phyloP scores from a whole-genome alignment of 164 flowering plant genomes.

The Cinnamomum micranthum region DNA sequence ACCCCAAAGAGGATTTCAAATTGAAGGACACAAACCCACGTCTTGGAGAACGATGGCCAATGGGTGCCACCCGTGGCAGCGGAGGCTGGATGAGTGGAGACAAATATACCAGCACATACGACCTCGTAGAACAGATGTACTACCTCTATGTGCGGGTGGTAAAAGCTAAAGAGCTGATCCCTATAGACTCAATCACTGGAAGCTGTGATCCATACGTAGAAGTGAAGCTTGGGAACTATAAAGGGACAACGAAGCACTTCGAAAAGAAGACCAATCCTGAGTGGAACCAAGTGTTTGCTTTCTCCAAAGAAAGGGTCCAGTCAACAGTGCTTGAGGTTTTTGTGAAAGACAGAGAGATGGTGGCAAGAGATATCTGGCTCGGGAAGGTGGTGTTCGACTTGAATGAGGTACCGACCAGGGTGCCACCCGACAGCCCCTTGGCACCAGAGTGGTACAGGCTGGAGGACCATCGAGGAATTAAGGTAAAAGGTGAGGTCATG shows the following conservation, averaged over 20 bases:
- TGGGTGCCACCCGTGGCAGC: constrained; percentile 38
- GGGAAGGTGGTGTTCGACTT: constrained; percentile 66
- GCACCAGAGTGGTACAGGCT: constrained; percentile 89
- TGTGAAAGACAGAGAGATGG: constrained; percentile 54
- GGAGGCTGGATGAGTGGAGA: constrained; percentile 66
- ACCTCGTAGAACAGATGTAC: constrained; percentile 78
- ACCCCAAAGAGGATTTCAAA: constrained; percentile 53
- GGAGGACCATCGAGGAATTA: constrained; percentile 52
- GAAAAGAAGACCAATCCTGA: constrained; percentile 69
- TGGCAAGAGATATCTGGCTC: constrained; percentile 54
- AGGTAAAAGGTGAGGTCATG: constrained; percentile 45
- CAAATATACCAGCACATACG: constrained; percentile 61
- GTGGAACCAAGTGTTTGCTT: constrained; percentile 72
- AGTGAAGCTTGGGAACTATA: constrained; percentile 76
- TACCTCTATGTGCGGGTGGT: constrained; percentile 75
- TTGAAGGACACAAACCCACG: constrained; percentile 65
- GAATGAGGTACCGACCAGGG: constrained; percentile 75
- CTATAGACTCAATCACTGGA: constrained; percentile 41
- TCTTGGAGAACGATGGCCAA: constrained; percentile 70
- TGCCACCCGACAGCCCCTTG: constrained; percentile 83
- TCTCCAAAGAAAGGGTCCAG: constrained; percentile 68
- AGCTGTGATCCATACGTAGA: constrained; percentile 67
- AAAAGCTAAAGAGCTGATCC: constrained; percentile 66
- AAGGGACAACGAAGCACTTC: constrained; percentile 58
- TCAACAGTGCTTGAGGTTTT: constrained; percentile 55